phyloP scores from a whole-genome alignment of 1,284 basidiomycete species.

The Porodaedalea pini region DNA sequence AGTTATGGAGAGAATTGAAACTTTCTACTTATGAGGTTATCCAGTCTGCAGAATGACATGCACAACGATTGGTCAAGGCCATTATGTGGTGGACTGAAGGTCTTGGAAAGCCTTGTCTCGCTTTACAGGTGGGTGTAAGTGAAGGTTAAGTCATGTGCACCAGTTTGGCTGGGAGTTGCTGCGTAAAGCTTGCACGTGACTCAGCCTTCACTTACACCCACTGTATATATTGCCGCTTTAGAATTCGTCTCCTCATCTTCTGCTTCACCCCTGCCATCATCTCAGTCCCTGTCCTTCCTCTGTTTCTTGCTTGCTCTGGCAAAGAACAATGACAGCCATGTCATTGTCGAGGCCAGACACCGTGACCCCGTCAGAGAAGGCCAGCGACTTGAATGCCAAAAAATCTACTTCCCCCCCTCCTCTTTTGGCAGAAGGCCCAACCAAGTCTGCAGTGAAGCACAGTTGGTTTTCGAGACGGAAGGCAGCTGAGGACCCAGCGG shows the following conservation, averaged over 20 bases:
- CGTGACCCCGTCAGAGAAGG: slow-evolving; percentile 6
- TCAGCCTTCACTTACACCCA: no score
- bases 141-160: no score
- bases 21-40: no score
- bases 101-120: no score
- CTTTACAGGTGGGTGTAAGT: no score
- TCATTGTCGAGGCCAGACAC: slow-evolving; percentile 13
- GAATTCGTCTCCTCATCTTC: not conserved
- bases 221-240: no score
- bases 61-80: no score
- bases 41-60: no score
- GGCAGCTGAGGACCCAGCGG: slow-evolving; percentile 1
- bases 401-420: not conserved
- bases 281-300: not conserved
- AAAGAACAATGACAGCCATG: not conserved
- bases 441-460: not conserved
- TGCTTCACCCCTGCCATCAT: not conserved
- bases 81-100: no score
- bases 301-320: not conserved
- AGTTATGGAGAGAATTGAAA: no score
- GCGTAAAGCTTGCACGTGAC: no score
- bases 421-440: not conserved
- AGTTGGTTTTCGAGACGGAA: slow-evolving; percentile 16
- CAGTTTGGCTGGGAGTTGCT: no score
- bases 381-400: not conserved